Conservation (phyloP, 805 yeast genomes). For the Zygosaccharomyces gambellarensis region DNA sequence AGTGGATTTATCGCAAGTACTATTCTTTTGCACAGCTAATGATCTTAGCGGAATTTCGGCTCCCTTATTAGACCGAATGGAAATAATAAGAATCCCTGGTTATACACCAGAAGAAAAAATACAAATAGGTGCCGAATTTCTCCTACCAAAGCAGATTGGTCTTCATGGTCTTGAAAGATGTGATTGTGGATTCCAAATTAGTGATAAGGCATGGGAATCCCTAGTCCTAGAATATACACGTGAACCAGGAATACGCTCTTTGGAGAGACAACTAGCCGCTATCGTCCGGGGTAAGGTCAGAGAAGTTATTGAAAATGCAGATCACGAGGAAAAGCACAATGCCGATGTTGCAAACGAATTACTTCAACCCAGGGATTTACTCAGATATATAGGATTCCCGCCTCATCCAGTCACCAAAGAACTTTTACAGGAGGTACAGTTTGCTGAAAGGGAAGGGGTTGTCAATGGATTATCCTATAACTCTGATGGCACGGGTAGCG, state of each 20-base stretch:
- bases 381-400: constrained; percentile 67
- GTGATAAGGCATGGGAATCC: constrained; percentile 51
- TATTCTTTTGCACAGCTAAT: constrained; percentile 84
- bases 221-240: constrained; percentile 68
- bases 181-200: constrained; percentile 39
- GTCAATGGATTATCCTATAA: constrained; percentile 88
- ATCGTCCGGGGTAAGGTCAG: constrained; percentile 81
- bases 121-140: constrained; percentile 60
- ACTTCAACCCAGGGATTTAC: constrained; percentile 52
- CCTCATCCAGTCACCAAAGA: constrained; percentile 41
- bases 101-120: constrained; percentile 75
- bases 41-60: constrained; percentile 64
- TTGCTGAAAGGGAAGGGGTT: constrained; percentile 58
- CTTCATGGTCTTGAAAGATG: constrained; percentile 54
- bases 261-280: constrained; percentile 70
- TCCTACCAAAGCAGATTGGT: constrained; percentile 69
- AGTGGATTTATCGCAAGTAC: constrained; percentile 71
- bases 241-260: constrained; percentile 80
- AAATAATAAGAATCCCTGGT: constrained; percentile 70
- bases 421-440: constrained; percentile 40
- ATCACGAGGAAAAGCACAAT: constrained; percentile 7
- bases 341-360: constrained; percentile 30
- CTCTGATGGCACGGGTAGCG: constrained; percentile 81
- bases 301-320: constrained; percentile 40
- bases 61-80: constrained; percentile 81